Evolutionary conservation across 257 asterid genomes (phyloP).

Genomic region (Avicennia marina): DNA sequence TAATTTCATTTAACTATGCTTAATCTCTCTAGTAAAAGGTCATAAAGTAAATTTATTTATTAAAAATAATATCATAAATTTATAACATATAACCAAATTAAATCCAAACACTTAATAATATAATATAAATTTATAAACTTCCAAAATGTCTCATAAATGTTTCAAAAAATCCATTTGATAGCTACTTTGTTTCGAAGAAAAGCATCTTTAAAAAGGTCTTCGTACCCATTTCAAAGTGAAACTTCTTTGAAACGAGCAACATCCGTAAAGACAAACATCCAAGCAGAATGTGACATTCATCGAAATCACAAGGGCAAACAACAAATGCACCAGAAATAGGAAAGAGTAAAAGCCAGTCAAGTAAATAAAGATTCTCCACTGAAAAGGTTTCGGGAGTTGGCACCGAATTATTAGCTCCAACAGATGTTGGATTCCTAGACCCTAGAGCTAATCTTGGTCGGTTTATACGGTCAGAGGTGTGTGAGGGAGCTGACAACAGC

Average conservation of each 20-base stretch:
- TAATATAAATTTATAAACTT: no score
- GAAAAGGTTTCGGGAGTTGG: constrained; percentile 6
- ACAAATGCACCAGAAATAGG: neutral
- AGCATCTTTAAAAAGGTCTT: no score
- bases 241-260: neutral
- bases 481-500: neutral
- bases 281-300: neutral
- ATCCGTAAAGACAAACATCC: neutral
- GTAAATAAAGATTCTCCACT: constrained; percentile 8
- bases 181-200: no score
- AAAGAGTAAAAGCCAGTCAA: neutral
- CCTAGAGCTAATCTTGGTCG: constrained; percentile 21
- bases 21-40: no score
- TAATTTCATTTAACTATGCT: no score
- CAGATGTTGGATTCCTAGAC: constrained; percentile 15
- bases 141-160: no score
- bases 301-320: neutral
- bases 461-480: constrained; percentile 3
- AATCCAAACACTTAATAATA: no score
- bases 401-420: constrained; percentile 17
- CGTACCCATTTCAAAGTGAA: no score
- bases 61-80: no score
- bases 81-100: no score
- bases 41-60: no score
- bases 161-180: no score